Percentiles rank a stretch among this genome's conserved stretches.
Conservation (phyloP, 129 eudicot species). For the carrot (Daucus carota) region DH1_v3.0 NC_030383.2:54966001-54966500, state of each 20-base stretch:
- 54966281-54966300: neutral
- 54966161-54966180: neutral
- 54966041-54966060: neutral
- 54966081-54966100: neutral
- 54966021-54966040: neutral
- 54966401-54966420: neutral
- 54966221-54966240: neutral
- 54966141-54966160: neutral
- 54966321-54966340: neutral
- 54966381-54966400: neutral
- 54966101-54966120: neutral
- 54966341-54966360: neutral
- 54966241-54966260: slow-evolving; percentile 2
- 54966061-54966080: neutral
- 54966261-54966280: neutral
- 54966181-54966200: slow-evolving; percentile 1
- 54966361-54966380: neutral
- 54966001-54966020: neutral
- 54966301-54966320: neutral
- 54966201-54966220: neutral
- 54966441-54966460: neutral
- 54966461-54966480: neutral
- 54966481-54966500: neutral
- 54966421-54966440: neutral
- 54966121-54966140: neutral